phyloP scores from a whole-genome alignment of 495 filamentous ascomycete genomes.

The Neurospora cerealis region DNA sequence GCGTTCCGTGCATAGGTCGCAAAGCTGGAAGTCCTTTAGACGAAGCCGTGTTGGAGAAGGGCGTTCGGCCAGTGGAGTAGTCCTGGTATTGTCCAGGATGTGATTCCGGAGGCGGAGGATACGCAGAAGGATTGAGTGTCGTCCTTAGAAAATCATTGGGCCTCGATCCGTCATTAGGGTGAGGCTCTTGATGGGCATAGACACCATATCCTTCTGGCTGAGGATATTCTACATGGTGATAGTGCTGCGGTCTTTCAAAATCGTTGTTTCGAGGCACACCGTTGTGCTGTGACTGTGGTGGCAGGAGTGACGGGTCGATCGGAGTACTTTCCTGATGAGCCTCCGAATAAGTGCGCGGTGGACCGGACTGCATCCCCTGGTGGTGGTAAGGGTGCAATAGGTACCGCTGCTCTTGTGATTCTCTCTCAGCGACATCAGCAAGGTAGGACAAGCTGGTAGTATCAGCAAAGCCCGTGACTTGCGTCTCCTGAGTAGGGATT shows the following conservation, averaged over 20 bases:
- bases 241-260: background rate
- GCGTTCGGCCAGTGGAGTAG: conserved; percentile 9
- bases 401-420: background rate
- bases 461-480: conserved; percentile 1
- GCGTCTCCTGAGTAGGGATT: background rate
- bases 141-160: conserved; percentile 32
- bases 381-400: background rate
- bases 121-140: conserved; percentile 26
- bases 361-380: background rate
- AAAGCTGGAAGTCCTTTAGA: conserved; percentile 28
- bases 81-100: background rate
- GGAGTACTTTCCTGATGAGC: conserved; percentile 1
- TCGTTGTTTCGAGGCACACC: background rate
- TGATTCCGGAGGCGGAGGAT: background rate
- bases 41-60: conserved; percentile 13
- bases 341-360: background rate
- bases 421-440: conserved; percentile 19
- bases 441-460: conserved; percentile 19
- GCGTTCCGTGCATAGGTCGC: conserved; percentile 25
- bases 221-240: conserved; percentile 6
- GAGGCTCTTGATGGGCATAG: background rate
- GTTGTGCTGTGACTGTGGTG: background rate
- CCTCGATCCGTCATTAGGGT: conserved; percentile 1
- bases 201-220: background rate
- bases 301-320: conserved; percentile 1